Base-by-base conservation (phyloP, 1,284 basidiomycete species). In the Ustilago nuda region DNA sequence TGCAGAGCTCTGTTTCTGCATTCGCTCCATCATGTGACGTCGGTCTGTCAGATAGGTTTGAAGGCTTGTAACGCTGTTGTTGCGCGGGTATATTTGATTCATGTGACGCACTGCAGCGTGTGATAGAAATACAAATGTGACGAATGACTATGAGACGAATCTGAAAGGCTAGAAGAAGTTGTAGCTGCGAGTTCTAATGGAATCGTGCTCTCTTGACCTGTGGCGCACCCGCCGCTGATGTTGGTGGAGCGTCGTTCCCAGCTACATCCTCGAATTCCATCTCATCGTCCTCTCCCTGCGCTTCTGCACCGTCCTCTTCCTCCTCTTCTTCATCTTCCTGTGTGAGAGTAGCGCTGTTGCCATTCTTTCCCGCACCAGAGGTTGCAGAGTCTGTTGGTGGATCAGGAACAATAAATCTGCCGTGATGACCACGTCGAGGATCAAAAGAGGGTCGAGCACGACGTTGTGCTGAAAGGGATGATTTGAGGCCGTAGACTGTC, bases 341-440 rank as follows among this genome's bases (percentile, higher is more conserved):
- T 27, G 43, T 46, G 2, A 66, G 52, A 4, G 56, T 51, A 9
- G n/a, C 15, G 43, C 7, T 53, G n/a, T 55, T 35, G 50, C 33
- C 32, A 8, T 60, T 32, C 43, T 45, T 45, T 0, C n/a, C 43
- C n/a, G 43, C 17, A 45, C n/a, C 43, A 2, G 43, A 45, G 27
- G 9, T 23, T 30, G 23, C 33, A 19, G 45, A 30, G 32, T 46
- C 39, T 36, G 35, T 48, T 33, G 66, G 32, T 0, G 57, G 60
- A 37, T 76, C 73, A 13, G 70, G 67, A 15, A 74, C 51, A 45
- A 81, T 70, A 52, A 83, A 80, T 19, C 76, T 65, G 6, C 81
- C 80, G 51, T 81, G 80, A 37, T 84, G 73, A 2, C 82, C 82
- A 2, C 81, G 61, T 17, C 82, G 55, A 3, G 80, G 75, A 41